phyloP scores from a whole-genome alignment of 1,284 basidiomycete species.

The Pterulicium gracile region DNA sequence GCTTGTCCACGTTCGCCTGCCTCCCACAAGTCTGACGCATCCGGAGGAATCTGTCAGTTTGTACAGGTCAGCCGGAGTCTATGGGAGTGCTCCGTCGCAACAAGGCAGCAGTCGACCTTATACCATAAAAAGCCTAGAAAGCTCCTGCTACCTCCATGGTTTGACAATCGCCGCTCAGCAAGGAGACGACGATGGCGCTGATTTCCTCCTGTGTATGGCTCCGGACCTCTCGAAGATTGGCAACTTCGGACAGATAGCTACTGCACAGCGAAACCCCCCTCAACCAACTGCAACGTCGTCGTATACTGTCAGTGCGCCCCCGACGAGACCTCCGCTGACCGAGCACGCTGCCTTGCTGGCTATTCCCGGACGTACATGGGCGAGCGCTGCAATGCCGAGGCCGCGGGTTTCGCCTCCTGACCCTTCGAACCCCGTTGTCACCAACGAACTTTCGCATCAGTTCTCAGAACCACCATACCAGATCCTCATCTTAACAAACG shows the following conservation, averaged over 20 bases:
- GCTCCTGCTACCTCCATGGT: constrained; percentile 53
- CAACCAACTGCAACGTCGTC: constrained; percentile 21
- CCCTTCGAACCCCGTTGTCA: constrained; percentile 35
- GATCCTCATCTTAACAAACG: constrained; percentile 82
- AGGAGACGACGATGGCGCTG: constrained; percentile 62
- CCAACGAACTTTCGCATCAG: constrained; percentile 77
- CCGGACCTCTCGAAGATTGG: constrained; percentile 69
- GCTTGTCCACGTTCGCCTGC: constrained; percentile 69
- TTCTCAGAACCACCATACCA: constrained; percentile 62
- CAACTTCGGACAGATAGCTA: constrained; percentile 41
- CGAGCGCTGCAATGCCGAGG: constrained; percentile 52
- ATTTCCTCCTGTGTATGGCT: constrained; percentile 65
- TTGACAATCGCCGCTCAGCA: constrained; percentile 57
- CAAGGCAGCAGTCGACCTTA: constrained; percentile 41
- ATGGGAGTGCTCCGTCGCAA: constrained; percentile 32
- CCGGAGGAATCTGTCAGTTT: constrained; percentile 56
- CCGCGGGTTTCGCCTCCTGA: constrained; percentile 21
- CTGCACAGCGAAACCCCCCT: constrained; percentile 28
- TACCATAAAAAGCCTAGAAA: constrained; percentile 42
- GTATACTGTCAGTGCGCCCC: constrained; percentile 32
- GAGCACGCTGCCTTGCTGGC: constrained; percentile 70
- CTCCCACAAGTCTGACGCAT: constrained; percentile 65
- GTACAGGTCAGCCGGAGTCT: constrained; percentile 32
- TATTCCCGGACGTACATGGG: constrained; percentile 78
- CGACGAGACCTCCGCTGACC: constrained; percentile 46